These are phyloP conservation scores for Tulasnella calospora DNA, from an alignment of 768 basidiomycete species.

Conservation along the genomic window DNA sequence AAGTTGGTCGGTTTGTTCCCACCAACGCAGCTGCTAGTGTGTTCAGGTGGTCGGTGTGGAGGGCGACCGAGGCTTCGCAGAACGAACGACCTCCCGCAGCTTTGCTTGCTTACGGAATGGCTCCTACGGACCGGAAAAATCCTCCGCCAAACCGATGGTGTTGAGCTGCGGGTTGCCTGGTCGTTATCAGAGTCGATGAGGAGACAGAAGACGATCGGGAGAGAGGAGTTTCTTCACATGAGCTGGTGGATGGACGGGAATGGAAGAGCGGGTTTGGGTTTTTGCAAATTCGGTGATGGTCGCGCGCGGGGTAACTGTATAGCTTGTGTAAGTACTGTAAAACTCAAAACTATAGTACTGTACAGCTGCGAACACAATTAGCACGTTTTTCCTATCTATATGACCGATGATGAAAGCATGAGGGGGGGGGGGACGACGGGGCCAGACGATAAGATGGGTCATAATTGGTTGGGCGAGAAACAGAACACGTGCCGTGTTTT, in stretches of 20 bases:
- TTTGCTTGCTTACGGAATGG: background rate
- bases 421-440: background rate
- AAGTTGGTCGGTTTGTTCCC: background rate
- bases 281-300: constrained; percentile 1
- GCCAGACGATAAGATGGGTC: background rate
- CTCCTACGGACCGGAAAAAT: background rate
- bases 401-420: background rate
- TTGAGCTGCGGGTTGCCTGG: background rate
- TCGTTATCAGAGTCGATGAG: background rate
- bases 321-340: constrained; percentile 2
- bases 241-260: background rate
- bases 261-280: background rate
- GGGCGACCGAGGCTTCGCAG: background rate
- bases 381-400: background rate
- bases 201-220: background rate
- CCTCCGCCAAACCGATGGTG: background rate
- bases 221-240: background rate
- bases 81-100: background rate
- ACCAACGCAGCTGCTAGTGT: background rate
- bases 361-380: background rate
- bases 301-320: background rate
- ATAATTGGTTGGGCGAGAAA: background rate
- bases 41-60: background rate
- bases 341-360: background rate
- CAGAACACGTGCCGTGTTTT: background rate